Percentiles rank a stretch among this genome's conserved stretches.
phyloP scores from a whole-genome alignment of 2,329 filamentous ascomycete species.

The Plenodomus tracheiphilus region DNA sequence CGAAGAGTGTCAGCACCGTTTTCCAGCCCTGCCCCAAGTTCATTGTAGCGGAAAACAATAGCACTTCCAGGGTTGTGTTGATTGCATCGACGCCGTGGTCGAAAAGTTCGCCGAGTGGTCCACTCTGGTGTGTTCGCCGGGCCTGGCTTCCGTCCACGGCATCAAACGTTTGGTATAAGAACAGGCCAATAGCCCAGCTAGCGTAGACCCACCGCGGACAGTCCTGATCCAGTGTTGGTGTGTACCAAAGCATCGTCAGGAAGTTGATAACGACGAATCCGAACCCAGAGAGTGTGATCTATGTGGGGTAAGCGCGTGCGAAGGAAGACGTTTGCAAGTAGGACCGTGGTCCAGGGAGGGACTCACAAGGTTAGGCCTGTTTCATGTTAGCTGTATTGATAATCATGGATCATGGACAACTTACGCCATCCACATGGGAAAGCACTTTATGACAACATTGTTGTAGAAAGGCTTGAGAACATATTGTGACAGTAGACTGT shows the following conservation, averaged over 20 bases:
- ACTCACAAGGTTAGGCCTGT: conserved; percentile 45
- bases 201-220: conserved; percentile 96
- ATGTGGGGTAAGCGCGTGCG: conserved; percentile 8
- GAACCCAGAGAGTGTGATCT: conserved; percentile 90
- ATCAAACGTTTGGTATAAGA: conserved; percentile 98
- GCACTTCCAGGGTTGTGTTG: conserved; percentile 91
- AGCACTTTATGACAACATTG: conserved; percentile 89
- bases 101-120: conserved; percentile 92
- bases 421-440: conserved; percentile 92
- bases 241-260: conserved; percentile 92
- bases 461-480: conserved; percentile 98
- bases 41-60: conserved; percentile 89
- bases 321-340: conserved; percentile 3
- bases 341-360: not conserved
- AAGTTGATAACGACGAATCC: conserved; percentile 87
- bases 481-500: conserved; percentile 87
- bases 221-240: conserved; percentile 88
- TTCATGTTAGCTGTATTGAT: conserved; percentile 22
- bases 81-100: conserved; percentile 95
- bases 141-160: conserved; percentile 94
- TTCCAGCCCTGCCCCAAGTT: conserved; percentile 93
- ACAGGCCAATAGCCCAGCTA: conserved; percentile 85
- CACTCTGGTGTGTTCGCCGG: conserved; percentile 86
- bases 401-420: conserved; percentile 34
- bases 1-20: conserved; percentile 81